A percentile compares a stretch with the other conserved stretches of the same genome.
phyloP scores from a whole-genome alignment of 257 asterid species.

The Datura wrightii region DNA sequence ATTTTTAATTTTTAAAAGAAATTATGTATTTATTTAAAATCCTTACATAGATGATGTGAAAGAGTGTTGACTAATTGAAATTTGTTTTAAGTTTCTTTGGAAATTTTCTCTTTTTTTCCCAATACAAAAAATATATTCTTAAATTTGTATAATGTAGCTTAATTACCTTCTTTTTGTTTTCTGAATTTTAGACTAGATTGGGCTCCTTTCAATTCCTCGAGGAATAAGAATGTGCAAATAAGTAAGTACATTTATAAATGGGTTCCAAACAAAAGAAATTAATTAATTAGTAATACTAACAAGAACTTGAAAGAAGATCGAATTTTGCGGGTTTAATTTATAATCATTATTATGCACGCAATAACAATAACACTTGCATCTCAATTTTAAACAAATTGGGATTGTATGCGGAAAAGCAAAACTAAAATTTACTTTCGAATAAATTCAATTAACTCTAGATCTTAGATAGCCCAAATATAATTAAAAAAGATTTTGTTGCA shows the following conservation, averaged over 20 bases:
- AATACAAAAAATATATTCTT: no score
- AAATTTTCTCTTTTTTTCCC: no score
- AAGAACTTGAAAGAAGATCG: background rate
- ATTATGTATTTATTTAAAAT: no score
- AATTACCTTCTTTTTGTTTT: no score
- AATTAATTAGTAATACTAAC: background rate
- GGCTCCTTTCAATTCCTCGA: no score
- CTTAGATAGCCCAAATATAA: background rate
- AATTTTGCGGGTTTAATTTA: background rate
- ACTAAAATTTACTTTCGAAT: no score
- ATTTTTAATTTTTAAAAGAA: no score
- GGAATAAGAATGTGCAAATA: background rate
- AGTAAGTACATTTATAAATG: background rate
- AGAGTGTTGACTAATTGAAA: background rate
- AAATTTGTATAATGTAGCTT: no score
- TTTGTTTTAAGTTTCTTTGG: no score
- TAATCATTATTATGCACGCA: background rate
- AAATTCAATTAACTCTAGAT: background rate
- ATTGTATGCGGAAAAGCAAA: no score
- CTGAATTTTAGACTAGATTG: no score
- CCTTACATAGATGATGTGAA: background rate
- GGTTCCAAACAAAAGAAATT: background rate
- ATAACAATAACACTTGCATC: background rate
- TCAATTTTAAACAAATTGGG: background rate
- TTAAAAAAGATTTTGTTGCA: background rate